Percentiles rank a stretch among this genome's conserved stretches.
These are phyloP conservation scores for Penicillium canescens DNA, from an alignment of 495 filamentous ascomycete species.

Conservation along the genomic window DNA sequence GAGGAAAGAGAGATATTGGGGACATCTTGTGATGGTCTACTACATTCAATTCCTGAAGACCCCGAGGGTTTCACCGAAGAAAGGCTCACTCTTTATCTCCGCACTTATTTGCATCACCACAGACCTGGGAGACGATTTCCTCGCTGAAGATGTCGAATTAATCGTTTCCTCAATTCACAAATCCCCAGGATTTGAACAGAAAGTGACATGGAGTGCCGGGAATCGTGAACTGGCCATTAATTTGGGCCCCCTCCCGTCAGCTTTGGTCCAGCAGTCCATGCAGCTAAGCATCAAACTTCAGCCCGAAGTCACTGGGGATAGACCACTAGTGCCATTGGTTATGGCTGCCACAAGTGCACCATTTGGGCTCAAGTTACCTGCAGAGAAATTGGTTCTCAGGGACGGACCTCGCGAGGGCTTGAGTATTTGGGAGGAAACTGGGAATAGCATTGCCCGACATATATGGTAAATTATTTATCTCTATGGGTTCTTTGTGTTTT, in stretches of 20 bases:
- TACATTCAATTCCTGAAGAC: slow-evolving; percentile 78
- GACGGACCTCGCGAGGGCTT: slow-evolving; percentile 39
- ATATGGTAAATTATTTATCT: slow-evolving; percentile 68
- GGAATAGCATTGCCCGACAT: slow-evolving; percentile 92
- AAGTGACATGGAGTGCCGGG: slow-evolving; percentile 52
- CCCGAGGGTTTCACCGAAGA: slow-evolving; percentile 49
- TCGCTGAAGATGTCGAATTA: slow-evolving; percentile 63
- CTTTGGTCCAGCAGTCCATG: slow-evolving; percentile 25
- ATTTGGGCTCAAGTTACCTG: slow-evolving; percentile 40
- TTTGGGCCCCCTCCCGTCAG: slow-evolving; percentile 33
- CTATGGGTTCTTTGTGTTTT: slow-evolving; percentile 16
- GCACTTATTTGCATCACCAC: slow-evolving; percentile 81
- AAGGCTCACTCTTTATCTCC: slow-evolving; percentile 38
- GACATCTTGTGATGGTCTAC: slow-evolving; percentile 48
- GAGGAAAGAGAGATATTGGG: neutral
- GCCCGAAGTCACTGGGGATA: slow-evolving; percentile 13
- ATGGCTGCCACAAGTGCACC: slow-evolving; percentile 57
- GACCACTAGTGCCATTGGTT: slow-evolving; percentile 39
- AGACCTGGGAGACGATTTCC: slow-evolving; percentile 85
- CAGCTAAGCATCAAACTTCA: slow-evolving; percentile 20
- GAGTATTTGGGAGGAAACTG: slow-evolving; percentile 82
- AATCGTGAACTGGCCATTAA: slow-evolving; percentile 50
- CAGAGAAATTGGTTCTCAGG: slow-evolving; percentile 51
- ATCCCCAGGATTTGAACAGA: slow-evolving; percentile 36
- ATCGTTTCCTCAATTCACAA: slow-evolving; percentile 36